phyloP scores from a whole-genome alignment of 2,329 filamentous ascomycete genomes.

The Cercospora sojina region DNA sequence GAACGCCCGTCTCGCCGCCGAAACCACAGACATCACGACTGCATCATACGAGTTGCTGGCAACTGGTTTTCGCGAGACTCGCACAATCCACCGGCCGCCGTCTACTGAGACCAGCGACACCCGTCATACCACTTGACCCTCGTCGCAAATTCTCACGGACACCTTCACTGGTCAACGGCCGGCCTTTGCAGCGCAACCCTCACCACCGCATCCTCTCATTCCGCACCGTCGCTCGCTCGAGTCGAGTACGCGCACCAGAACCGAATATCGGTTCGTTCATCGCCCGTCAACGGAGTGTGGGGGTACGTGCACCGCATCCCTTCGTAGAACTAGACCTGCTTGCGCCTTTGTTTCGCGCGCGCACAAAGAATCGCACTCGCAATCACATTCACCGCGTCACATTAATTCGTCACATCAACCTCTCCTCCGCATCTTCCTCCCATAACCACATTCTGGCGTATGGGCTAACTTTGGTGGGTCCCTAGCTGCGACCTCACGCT shows the following conservation, averaged over 20 bases:
- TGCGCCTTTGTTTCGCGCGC: constrained; percentile 25
- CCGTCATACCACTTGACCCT: constrained; percentile 17
- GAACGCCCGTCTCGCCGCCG: constrained; percentile 24
- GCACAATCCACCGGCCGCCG: constrained; percentile 34
- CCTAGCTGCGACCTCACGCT: constrained; percentile 26
- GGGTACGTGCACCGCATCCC: constrained; percentile 29
- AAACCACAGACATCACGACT: constrained; percentile 11
- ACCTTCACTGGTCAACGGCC: constrained; percentile 60
- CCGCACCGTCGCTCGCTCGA: constrained; percentile 8
- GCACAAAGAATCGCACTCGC: constrained; percentile 14
- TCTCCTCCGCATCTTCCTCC: neutral
- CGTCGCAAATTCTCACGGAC: constrained; percentile 48
- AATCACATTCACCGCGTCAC: constrained; percentile 3
- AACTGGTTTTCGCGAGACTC: constrained; percentile 30
- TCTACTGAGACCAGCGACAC: constrained; percentile 33
- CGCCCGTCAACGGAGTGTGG: constrained; percentile 27
- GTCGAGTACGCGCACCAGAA: constrained; percentile 10
- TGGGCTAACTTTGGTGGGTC: constrained; percentile 23
- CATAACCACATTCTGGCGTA: neutral
- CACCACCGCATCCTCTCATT: constrained; percentile 19
- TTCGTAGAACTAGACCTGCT: constrained; percentile 19
- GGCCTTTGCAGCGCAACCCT: constrained; percentile 27
- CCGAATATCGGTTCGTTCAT: constrained; percentile 9
- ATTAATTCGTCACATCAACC: neutral
- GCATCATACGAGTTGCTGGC: constrained; percentile 25